Conservation (phyloP, 1,284 basidiomycete genomes). For the Tilletia horrida region DNA sequence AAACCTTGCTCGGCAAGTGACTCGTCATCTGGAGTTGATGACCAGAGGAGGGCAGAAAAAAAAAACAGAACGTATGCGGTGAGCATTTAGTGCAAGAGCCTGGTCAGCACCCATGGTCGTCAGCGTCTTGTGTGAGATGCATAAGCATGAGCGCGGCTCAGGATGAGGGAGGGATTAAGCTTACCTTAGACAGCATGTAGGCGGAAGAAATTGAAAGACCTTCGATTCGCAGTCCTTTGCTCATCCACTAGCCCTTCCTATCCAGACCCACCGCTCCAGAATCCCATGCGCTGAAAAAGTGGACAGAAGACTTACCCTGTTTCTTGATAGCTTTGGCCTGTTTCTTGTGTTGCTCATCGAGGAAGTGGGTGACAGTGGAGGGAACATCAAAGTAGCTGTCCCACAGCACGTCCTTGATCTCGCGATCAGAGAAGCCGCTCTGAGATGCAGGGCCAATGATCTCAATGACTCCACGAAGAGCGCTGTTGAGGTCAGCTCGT, state of each 20-base stretch:
- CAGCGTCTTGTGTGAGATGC: neutral
- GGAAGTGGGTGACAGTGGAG: conserved; percentile 69
- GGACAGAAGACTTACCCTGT: conserved; percentile 34
- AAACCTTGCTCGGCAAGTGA: neutral
- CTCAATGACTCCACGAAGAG: conserved; percentile 35
- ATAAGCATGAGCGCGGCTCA: neutral
- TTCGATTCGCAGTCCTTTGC: too few species aligned
- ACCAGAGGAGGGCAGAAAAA: conserved; percentile 64
- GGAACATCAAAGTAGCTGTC: conserved; percentile 84
- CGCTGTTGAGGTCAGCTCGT: conserved; percentile 37
- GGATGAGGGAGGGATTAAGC: neutral
- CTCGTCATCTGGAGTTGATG: conserved; percentile 24
- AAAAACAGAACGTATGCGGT: neutral
- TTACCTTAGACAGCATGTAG: neutral
- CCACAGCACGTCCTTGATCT: conserved; percentile 78
- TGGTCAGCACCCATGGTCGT: neutral
- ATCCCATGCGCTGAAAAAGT: conserved; percentile 1
- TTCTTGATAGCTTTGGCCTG: conserved; percentile 39
- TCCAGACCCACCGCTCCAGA: neutral
- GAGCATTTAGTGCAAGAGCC: conserved; percentile 17
- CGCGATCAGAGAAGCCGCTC: conserved; percentile 44
- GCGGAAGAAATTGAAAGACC: too few species aligned
- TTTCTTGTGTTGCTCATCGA: conserved; percentile 39
- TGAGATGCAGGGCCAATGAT: conserved; percentile 38
- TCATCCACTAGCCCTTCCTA: too few species aligned